Conservation (phyloP, 208 protist species). For the Novymonas esmeraldas region DNA sequence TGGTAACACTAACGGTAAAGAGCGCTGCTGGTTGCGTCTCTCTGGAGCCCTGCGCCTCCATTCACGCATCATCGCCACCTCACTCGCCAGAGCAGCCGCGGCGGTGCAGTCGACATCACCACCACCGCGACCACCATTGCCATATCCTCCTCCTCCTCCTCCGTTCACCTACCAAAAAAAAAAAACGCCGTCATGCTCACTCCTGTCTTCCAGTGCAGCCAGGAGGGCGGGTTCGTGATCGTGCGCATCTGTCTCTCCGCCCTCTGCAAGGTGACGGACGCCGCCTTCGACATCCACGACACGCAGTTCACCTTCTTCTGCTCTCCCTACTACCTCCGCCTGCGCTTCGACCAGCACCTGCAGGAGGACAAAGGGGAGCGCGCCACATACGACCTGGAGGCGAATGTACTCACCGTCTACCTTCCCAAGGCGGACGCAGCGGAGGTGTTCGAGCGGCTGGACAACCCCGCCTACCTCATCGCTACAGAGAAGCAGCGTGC, state of each 20-base stretch:
- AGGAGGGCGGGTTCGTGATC: constrained; percentile 85
- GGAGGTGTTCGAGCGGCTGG: constrained; percentile 78
- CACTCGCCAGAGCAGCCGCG: too few species aligned
- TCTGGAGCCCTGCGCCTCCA: too few species aligned
- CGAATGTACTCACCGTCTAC: constrained; percentile 71
- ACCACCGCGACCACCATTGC: too few species aligned
- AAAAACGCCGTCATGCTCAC: constrained; percentile 65
- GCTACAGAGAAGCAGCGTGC: constrained; percentile 79
- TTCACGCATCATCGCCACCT: too few species aligned
- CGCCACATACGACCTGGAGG: constrained; percentile 83
- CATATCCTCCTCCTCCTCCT: too few species aligned
- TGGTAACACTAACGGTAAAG: too few species aligned
- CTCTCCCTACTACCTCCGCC: constrained; percentile 88
- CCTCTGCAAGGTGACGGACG: constrained; percentile 79
- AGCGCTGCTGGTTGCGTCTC: too few species aligned
- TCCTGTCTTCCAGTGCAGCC: constrained; percentile 77
- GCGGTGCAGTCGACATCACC: too few species aligned
- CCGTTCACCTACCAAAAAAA: background rate
- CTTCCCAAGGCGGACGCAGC: constrained; percentile 79
- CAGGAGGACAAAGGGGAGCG: constrained; percentile 72
- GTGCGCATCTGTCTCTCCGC: constrained; percentile 73
- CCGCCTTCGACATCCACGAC: constrained; percentile 81
- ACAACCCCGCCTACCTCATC: constrained; percentile 87
- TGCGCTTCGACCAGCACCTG: constrained; percentile 84
- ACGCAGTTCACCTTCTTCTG: constrained; percentile 91